Evolutionary conservation across 352 stramenopile species (phyloP), one percentile per base, ranked within the genome.

Genomic region (Phytophthora aleatoria): DNA sequence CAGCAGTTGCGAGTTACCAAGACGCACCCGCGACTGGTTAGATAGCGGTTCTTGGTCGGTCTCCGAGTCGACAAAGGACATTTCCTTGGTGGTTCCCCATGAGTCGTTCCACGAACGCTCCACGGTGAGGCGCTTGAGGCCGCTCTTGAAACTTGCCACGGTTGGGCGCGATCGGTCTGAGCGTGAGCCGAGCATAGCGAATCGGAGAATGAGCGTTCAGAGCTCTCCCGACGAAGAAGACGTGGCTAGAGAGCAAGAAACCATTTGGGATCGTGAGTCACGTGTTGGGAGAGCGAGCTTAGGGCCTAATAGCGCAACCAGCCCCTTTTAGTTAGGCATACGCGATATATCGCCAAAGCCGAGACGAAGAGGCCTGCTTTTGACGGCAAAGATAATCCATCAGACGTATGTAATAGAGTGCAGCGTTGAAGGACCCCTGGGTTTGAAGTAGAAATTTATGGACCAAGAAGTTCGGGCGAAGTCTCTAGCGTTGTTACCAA

Each of bases 231-330:
- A 49, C 30, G 7, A 38, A 60, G 31, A 41, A 20, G 20, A 20
- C 20, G 20, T 20, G 20, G 20, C 20, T 20, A 20, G 20, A 35
- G 64, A 36, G 30, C 51, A 64, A 64, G 58, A 68, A 67, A 72
- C 57, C 64, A 55, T 67, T 72, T 68, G 64, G 45, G 58, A 72
- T 72, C 45, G 63, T 51, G 64, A 64, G 58, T 50, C 24, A 43
- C 39, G 54, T n/a, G n/a, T 9, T 12, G 33, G 33, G 33, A 38
- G 33, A 38, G 33, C 20, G 20, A 20, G 20, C 20, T 20, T 20
- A 20, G 20, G 20, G 20, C 20, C 20, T 20, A 20, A 20, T 20
- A 20, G 20, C 20, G 20, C 20, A 20, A 20, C 20, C 20, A 20
- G 20, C 20, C 20, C 20, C 20, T 20, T 20, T 20, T 20, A 20